Percentiles rank a stretch among this genome's conserved stretches.
These are phyloP conservation scores for Tolypocladium pustulatum DNA, from an alignment of 2,329 filamentous ascomycete genomes.

Conservation along the genomic window DNA sequence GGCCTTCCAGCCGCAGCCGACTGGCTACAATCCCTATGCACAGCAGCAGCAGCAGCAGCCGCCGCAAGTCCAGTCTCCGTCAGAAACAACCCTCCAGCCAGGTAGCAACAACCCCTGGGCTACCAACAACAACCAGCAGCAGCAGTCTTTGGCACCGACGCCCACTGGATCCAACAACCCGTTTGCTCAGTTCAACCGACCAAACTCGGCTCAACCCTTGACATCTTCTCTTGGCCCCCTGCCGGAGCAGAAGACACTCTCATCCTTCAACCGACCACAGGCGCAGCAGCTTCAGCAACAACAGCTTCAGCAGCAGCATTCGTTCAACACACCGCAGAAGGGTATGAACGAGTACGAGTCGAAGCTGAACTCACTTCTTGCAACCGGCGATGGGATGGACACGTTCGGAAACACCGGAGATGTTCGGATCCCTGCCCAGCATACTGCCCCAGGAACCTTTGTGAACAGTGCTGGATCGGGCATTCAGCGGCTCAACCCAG, in stretches of 20 bases:
- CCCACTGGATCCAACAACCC: slow-evolving; percentile 97
- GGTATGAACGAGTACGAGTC: slow-evolving; percentile 55
- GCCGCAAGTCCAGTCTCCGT: slow-evolving; percentile 20
- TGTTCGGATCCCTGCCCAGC: slow-evolving; percentile 87
- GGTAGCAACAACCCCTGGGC: slow-evolving; percentile 96
- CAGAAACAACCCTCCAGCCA: slow-evolving; percentile 56
- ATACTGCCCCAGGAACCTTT: slow-evolving; percentile 92
- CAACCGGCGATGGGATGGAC: slow-evolving; percentile 84
- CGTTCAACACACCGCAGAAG: slow-evolving; percentile 33
- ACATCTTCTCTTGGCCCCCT: slow-evolving; percentile 66
- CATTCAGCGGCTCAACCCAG: slow-evolving; percentile 54
- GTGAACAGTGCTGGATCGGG: slow-evolving; percentile 88
- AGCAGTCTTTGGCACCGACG: slow-evolving; percentile 60
- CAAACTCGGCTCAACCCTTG: slow-evolving; percentile 40
- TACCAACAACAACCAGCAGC: slow-evolving; percentile 43
- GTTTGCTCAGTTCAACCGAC: slow-evolving; percentile 68
- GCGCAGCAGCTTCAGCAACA: slow-evolving; percentile 33
- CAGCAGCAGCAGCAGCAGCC: slow-evolving; percentile 28
- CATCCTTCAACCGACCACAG: slow-evolving; percentile 39
- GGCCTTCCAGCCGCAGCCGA: slow-evolving; percentile 39
- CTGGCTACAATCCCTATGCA: slow-evolving; percentile 44
- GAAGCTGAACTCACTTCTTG: slow-evolving; percentile 76
- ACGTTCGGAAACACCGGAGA: slow-evolving; percentile 98
- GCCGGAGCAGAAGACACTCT: slow-evolving; percentile 74
- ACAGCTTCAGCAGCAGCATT: slow-evolving; percentile 23